phyloP scores from a whole-genome alignment of 768 basidiomycete species.

The Hemileccinum impolitum region DNA sequence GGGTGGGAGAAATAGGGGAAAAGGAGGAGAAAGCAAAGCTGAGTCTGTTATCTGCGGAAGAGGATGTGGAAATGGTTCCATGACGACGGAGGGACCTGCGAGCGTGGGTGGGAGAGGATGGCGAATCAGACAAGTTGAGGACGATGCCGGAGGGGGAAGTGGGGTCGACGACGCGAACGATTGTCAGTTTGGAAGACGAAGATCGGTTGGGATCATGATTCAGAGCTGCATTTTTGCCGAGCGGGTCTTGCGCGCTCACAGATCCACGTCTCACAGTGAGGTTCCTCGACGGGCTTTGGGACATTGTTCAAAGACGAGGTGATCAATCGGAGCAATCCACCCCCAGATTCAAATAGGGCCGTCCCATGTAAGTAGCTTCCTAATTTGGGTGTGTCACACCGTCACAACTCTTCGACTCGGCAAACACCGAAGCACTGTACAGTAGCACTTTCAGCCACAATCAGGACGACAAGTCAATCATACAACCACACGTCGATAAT shows the following conservation, averaged over 20 bases:
- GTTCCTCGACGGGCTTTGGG: constrained; percentile 20
- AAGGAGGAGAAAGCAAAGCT: constrained; percentile 72
- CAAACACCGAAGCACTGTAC: constrained; percentile 19
- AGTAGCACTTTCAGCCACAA: constrained; percentile 24
- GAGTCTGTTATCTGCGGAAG: constrained; percentile 36
- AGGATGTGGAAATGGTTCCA: constrained; percentile 28
- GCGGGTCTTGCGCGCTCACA: constrained; percentile 64
- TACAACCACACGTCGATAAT: constrained; percentile 40
- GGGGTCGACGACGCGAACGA: constrained; percentile 58
- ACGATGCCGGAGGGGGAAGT: constrained; percentile 21
- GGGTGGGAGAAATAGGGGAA: constrained; percentile 27
- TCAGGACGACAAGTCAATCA: neutral
- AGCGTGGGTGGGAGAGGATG: constrained; percentile 22
- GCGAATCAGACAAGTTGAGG: constrained; percentile 26
- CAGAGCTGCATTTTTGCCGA: constrained; percentile 49
- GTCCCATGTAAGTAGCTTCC: neutral
- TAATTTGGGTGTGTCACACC: constrained; percentile 4
- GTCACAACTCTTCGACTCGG: constrained; percentile 3
- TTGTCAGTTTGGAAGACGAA: constrained; percentile 65
- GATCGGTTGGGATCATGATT: constrained; percentile 53
- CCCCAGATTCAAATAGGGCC: neutral
- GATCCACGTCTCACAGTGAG: constrained; percentile 66
- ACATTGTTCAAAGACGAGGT: constrained; percentile 10
- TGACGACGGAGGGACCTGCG: constrained; percentile 33
- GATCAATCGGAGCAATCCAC: constrained; percentile 1